These are phyloP conservation scores for Pseudogymnoascus sp. DNA, from an alignment of 2,329 filamentous ascomycete species.

Conservation along the genomic window DNA sequence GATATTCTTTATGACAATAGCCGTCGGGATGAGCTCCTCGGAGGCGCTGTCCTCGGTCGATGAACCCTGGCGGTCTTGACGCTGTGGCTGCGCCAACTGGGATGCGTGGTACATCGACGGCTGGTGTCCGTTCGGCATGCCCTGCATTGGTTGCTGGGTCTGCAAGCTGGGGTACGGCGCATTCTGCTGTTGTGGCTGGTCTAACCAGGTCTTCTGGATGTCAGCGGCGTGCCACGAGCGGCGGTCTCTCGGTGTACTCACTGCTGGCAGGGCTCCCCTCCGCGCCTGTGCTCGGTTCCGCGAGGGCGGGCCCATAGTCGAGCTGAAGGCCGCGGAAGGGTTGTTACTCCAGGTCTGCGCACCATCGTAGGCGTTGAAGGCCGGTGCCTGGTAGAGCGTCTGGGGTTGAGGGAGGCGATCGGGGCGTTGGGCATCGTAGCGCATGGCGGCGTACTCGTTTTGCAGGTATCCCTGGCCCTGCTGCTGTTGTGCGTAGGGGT, in stretches of 20 bases:
- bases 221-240: neutral
- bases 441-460: neutral
- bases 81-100: conserved; percentile 6
- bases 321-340: neutral
- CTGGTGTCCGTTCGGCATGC: conserved; percentile 2
- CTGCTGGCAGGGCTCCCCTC: conserved; percentile 5
- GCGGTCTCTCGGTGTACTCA: neutral
- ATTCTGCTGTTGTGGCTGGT: conserved; percentile 2
- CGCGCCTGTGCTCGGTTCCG: conserved; percentile 1
- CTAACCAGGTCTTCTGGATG: conserved; percentile 2
- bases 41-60: conserved; percentile 14
- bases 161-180: conserved; percentile 7
- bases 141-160: conserved; percentile 4
- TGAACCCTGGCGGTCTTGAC: neutral
- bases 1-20: conserved; percentile 99
- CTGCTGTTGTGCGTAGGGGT: neutral
- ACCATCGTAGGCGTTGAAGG: conserved; percentile 5
- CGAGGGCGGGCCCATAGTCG: conserved; percentile 1
- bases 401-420: neutral
- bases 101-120: neutral
- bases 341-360: conserved; percentile 4
- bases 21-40: conserved; percentile 93
- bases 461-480: neutral
- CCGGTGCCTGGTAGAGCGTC: neutral
- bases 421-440: neutral